These are phyloP conservation scores for Tricholoma hemisulphureum DNA, from an alignment of 768 basidiomycete genomes.

Conservation along the genomic window DNA sequence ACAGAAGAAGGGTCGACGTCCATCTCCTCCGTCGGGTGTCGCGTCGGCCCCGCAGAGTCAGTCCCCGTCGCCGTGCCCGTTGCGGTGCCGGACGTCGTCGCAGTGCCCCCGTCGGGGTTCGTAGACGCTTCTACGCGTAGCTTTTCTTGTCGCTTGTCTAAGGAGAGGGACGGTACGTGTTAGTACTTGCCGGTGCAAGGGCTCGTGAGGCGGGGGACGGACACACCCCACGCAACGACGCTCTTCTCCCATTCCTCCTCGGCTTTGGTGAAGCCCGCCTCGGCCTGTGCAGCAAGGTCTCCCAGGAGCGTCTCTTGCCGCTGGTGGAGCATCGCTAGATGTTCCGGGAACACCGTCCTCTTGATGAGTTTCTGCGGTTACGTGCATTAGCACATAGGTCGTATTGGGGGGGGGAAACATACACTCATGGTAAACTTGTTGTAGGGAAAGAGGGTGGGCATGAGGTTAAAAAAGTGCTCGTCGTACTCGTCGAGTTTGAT, in stretches of 20 bases:
- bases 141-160: conserved; percentile 61
- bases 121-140: conserved; percentile 33
- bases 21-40: conserved; percentile 48
- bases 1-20: conserved; percentile 32
- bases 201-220: too few species aligned
- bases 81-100: background rate
- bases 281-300: conserved; percentile 59
- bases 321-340: conserved; percentile 61
- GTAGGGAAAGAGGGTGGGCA: conserved; percentile 88
- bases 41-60: conserved; percentile 39
- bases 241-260: conserved; percentile 77
- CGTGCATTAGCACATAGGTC: background rate
- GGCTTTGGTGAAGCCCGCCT: conserved; percentile 65
- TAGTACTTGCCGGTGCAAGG: too few species aligned
- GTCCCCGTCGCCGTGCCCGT: conserved; percentile 17
- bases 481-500: conserved; percentile 86
- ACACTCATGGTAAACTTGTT: conserved; percentile 94
- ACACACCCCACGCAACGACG: conserved; percentile 63
- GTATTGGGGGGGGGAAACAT: conserved; percentile 23
- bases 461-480: conserved; percentile 86
- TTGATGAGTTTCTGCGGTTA: conserved; percentile 82
- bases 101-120: conserved; percentile 13
- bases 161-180: background rate
- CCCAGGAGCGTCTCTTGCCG: conserved; percentile 68
- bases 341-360: conserved; percentile 78